Base-by-base conservation (phyloP, 2,329 filamentous ascomycete genomes). In the Knufia fluminis region DNA sequence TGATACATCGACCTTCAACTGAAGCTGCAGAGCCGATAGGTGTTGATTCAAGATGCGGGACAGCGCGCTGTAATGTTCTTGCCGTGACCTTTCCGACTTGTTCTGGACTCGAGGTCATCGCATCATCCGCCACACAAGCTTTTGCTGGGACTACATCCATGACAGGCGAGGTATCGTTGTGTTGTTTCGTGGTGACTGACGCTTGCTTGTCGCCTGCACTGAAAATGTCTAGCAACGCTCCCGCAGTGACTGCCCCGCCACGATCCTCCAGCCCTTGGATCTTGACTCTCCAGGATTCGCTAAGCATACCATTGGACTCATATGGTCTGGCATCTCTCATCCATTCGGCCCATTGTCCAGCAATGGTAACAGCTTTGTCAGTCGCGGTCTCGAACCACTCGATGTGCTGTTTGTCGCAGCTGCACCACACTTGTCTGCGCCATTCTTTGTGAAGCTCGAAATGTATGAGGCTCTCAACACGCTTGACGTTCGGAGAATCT, bases 331-430 rank as follows among this genome's bases (percentile, higher is more conserved):
- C 40, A 14, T 19, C 10, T n/a, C 14, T 26, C 40, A 43, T 43
- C 40, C 40, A 43, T 17, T 43, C 40, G 3, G 14, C 8, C 40
- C 40, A 43, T 14, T 24, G 20, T 9, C 40, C 12, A 6, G 22
- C 40, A 9, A 31, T 17, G 12, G 3, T 26, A 17, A 16, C 31
- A 17, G 39, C 47, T 3, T 14, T 23, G 1, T 23, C 39, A n/a
- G 24, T 32, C 12, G 41, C 24, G 14, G 46, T 35, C 16, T 52
- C 41, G 19, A 52, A 52, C 51, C 51, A 52, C 31, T 52, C 51
- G 17, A 26, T 28, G 31, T 52, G 51, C 49, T 46, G 24, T 12
- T 4, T 38, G 9, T 10, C 7, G 38, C 51, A 52, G 23, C 45
- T 46, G 28, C 51, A 52, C 16, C 19, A 22, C 2, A 35, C 24